A percentile compares a stretch with the other conserved stretches of the same genome.
phyloP scores from a whole-genome alignment of 1,284 basidiomycete species.

The Apiotrichum siamense region DNA sequence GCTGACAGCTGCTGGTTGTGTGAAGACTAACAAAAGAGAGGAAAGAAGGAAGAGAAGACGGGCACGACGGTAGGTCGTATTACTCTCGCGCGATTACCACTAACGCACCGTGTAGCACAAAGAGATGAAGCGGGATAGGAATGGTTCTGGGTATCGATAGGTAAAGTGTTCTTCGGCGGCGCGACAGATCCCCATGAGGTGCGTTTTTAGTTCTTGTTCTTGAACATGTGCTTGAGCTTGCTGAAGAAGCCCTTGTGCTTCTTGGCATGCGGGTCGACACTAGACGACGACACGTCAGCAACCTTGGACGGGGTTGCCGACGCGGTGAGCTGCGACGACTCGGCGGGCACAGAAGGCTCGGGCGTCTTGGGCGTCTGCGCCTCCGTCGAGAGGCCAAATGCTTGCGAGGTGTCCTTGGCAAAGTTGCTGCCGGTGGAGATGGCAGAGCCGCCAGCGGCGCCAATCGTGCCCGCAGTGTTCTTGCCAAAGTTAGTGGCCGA shows the following conservation, averaged over 20 bases:
- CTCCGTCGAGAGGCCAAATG: background rate
- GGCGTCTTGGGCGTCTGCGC: background rate
- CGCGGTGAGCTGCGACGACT: background rate
- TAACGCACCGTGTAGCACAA: too few species aligned
- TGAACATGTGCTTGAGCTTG: slow-evolving; percentile 18
- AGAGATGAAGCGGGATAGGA: too few species aligned
- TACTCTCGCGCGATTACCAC: too few species aligned
- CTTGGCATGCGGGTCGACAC: slow-evolving; percentile 2
- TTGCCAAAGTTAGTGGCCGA: too few species aligned
- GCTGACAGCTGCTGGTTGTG: too few species aligned
- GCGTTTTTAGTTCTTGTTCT: slow-evolving; percentile 8
- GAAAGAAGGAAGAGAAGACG: too few species aligned
- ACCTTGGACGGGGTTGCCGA: background rate
- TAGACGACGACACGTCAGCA: background rate
- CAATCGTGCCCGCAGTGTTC: background rate
- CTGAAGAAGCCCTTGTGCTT: slow-evolving; percentile 28
- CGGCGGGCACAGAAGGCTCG: background rate
- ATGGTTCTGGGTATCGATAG: background rate
- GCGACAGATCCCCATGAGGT: too few species aligned
- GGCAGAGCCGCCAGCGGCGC: background rate
- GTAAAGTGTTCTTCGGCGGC: background rate
- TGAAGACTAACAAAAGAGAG: too few species aligned
- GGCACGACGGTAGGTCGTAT: too few species aligned
- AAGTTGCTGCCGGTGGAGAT: background rate
- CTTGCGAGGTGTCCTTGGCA: slow-evolving; percentile 2